Conservation (phyloP, 352 stramenopile species). For the Phytophthora melonis region DNA sequence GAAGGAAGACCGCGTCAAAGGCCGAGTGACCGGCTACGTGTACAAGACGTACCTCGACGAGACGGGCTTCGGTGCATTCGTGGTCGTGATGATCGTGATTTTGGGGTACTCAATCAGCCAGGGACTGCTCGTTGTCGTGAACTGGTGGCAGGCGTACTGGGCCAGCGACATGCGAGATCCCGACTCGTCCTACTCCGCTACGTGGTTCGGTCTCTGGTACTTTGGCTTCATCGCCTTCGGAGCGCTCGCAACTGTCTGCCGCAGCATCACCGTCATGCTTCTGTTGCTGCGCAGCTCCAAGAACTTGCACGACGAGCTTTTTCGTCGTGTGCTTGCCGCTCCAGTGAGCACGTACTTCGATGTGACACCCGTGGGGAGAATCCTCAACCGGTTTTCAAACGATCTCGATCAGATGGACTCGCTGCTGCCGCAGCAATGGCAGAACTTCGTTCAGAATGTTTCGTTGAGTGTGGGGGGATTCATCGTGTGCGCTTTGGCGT, state of each 20-base stretch:
- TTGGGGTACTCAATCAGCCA: constrained; percentile 34
- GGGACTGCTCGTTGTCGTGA: constrained; percentile 37
- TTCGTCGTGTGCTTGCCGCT: constrained; percentile 50
- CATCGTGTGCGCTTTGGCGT: constrained; percentile 50
- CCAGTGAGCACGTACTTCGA: constrained; percentile 64
- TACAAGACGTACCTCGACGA: constrained; percentile 50
- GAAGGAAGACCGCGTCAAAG: constrained; percentile 47
- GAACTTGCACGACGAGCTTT: constrained; percentile 47
- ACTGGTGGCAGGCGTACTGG: constrained; percentile 58
- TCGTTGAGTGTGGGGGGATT: constrained; percentile 47
- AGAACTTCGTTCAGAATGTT: constrained; percentile 42
- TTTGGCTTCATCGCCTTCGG: constrained; percentile 44
- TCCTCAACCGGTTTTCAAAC: constrained; percentile 66
- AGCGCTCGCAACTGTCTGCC: constrained; percentile 29
- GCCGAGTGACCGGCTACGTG: constrained; percentile 31
- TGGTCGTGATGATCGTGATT: constrained; percentile 23
- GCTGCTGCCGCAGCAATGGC: constrained; percentile 50
- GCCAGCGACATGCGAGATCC: constrained; percentile 33
- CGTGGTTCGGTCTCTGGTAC: constrained; percentile 48
- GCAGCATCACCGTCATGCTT: constrained; percentile 36
- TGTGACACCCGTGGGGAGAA: constrained; percentile 57
- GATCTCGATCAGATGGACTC: constrained; percentile 69
- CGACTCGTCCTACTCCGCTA: constrained; percentile 11
- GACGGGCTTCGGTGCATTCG: constrained; percentile 34
- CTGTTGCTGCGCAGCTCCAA: constrained; percentile 37